Base-by-base conservation (phyloP, 768 basidiomycete species). In the Agaricus sinodeliciosus region DNA sequence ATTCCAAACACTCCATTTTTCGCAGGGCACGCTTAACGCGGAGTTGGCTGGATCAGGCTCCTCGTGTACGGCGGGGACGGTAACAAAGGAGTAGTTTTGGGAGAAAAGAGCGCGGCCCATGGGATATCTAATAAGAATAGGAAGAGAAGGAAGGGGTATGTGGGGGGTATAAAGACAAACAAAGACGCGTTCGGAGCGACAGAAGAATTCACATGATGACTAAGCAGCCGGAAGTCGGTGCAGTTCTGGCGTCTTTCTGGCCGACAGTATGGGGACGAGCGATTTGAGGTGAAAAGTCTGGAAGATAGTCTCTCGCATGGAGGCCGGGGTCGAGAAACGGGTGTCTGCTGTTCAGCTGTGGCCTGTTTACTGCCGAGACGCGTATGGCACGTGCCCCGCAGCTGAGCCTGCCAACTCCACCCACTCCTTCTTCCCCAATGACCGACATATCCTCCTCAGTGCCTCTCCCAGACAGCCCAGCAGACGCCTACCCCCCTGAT, bases 61-160 rank as follows among this genome's bases (percentile, higher is more conserved):
- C 48, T 71, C 69, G 57, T 71, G 72, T 44, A 78, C 69, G 43
- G 67, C 66, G 22, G 74, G 76, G 0, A 63, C 54, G 19, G 74
- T 75, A 0, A 63, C 54, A 27, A 66, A 55, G 57, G 69, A 55
- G 53, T 77, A 77, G 36, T 63, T 48, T 58, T 71, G 67, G 40
- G 81, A 82, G 65, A 77, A 82, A 47, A 83, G 72, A 58, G 80
- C 73, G 55, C 82, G 80, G 59, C 82, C 82, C 82, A 84, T 84
- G 31, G 41, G 54, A 52, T 55, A 45, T 31, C 31, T 45, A 49
- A 54, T 43, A 52, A 55, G 48, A 47, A 41, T 40, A 48, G 43
- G 28, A 51, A 35, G 39, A 42, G 47, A 35, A 12, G 9, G 13
- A 22, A 51, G 51, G 59, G 59, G 62, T 60, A 59, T 63, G 55